Conservation (phyloP, 768 basidiomycete species). For the Dictyophora rubrovolvata region DNA sequence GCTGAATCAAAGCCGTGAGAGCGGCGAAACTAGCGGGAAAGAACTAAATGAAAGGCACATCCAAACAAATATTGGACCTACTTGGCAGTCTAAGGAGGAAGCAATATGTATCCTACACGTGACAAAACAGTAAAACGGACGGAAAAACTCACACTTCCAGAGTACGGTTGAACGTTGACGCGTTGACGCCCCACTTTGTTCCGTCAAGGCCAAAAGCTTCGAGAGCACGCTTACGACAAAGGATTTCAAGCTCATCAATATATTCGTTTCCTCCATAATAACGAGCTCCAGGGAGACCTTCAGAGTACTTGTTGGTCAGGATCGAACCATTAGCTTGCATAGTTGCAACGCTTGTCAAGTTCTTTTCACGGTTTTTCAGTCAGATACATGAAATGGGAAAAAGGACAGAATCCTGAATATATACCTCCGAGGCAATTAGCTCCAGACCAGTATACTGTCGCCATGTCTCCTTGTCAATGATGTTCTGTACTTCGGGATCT, state of each 20-base stretch:
- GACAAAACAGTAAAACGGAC: not conserved
- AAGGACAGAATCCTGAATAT: conserved; percentile 10
- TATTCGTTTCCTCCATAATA: conserved; percentile 98
- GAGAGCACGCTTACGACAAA: conserved; percentile 93
- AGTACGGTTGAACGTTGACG: conserved; percentile 99
- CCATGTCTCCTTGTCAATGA: conserved; percentile 99
- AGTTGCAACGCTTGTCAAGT: conserved; percentile 88
- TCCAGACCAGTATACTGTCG: conserved; percentile 95
- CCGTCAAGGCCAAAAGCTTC: conserved; percentile 94
- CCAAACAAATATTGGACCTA: conserved; percentile 26
- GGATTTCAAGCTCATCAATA: conserved; percentile 90
- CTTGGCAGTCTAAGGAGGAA: conserved; percentile 66
- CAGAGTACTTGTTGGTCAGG: conserved; percentile 98
- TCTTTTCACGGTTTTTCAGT: conserved; percentile 35
- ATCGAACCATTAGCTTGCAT: conserved; percentile 99
- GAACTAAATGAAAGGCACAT: not conserved
- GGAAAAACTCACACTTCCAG: conserved; percentile 59
- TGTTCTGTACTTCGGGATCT: conserved; percentile 92
- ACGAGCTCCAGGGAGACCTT: conserved; percentile 92
- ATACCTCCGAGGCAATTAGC: conserved; percentile 96
- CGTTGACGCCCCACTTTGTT: conserved; percentile 89
- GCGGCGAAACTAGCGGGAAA: conserved; percentile 74
- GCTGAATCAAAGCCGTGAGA: conserved; percentile 90
- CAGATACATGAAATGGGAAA: not conserved
- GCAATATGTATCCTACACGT: not conserved